phyloP scores from a whole-genome alignment of 2,329 filamentous ascomycete genomes.

The Furcasterigmium furcatum region DNA sequence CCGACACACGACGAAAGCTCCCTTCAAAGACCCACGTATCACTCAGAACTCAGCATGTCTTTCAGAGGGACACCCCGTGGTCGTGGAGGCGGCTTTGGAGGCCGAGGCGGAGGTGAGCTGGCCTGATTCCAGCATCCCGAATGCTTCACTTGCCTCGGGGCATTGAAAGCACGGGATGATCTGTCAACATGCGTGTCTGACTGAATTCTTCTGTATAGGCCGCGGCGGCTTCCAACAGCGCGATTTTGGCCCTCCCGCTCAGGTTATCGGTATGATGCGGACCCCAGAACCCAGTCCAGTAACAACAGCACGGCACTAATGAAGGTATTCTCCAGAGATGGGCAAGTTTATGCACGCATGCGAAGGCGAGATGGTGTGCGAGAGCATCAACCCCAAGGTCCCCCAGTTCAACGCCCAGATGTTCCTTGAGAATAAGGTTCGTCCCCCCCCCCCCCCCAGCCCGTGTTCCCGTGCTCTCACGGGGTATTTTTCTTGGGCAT shows the following conservation, averaged over 20 bases:
- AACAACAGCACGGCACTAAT: background rate
- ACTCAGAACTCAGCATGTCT: conserved; percentile 9
- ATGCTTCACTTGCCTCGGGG: too few species aligned
- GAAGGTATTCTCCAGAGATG: conserved; percentile 61
- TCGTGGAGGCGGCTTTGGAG: conserved; percentile 14
- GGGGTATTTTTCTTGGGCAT: too few species aligned
- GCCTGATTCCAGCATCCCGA: background rate
- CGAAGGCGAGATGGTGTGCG: conserved; percentile 98
- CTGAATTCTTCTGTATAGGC: conserved; percentile 5
- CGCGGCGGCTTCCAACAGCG: conserved; percentile 13
- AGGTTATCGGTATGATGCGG: conserved; percentile 11
- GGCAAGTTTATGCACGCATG: conserved; percentile 90
- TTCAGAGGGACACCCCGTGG: conserved; percentile 12
- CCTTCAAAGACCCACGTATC: background rate
- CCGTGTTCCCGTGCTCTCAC: too few species aligned
- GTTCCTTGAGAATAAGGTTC: conserved; percentile 96
- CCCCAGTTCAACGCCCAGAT: conserved; percentile 99
- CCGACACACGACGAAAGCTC: conserved; percentile 8
- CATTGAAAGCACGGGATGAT: too few species aligned
- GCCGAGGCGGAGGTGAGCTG: conserved; percentile 8
- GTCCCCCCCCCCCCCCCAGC: background rate
- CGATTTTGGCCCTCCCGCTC: conserved; percentile 13
- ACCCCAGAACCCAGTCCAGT: too few species aligned
- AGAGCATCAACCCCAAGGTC: conserved; percentile 90
- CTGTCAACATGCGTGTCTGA: conserved; percentile 6